phyloP scores from a whole-genome alignment of 2,329 filamentous ascomycete species.

The Penicillium sp. region DNA sequence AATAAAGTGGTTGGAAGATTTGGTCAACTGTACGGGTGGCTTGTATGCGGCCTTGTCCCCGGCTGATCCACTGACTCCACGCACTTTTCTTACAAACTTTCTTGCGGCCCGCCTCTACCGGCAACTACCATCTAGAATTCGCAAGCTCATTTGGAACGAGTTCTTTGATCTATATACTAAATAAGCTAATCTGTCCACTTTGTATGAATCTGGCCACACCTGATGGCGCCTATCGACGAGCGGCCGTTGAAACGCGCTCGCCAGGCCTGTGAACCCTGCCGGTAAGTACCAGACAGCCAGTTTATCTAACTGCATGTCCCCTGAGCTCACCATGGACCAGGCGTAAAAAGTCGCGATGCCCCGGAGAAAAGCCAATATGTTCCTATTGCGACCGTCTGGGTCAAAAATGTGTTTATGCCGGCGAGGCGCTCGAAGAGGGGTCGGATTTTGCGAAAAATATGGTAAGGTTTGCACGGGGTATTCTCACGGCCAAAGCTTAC shows the following conservation, averaged over 20 bases:
- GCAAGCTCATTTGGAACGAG: neutral
- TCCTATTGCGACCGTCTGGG: constrained; percentile 33
- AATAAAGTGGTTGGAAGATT: neutral
- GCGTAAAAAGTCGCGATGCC: constrained; percentile 36
- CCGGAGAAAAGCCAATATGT: constrained; percentile 34
- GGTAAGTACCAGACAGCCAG: constrained; percentile 18
- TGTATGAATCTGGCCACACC: neutral
- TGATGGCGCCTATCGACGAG: constrained; percentile 16
- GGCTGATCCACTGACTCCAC: neutral
- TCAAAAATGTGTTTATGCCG: constrained; percentile 32
- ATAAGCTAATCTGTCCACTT: neutral
- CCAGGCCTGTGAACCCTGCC: constrained; percentile 34
- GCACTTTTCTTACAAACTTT: neutral
- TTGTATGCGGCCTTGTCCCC: neutral
- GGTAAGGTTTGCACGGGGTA: neutral
- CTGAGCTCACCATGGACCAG: constrained; percentile 10
- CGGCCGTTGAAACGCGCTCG: constrained; percentile 20
- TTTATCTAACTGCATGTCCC: neutral
- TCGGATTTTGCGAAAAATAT: constrained; percentile 11
- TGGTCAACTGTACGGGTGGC: neutral
- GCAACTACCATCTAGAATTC: neutral
- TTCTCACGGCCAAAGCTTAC: neutral
- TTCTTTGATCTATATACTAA: neutral
- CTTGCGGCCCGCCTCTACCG: neutral
- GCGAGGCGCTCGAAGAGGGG: constrained; percentile 6